Conservation (phyloP, 805 yeast species). For the Myxozyma nipponensis region DNA sequence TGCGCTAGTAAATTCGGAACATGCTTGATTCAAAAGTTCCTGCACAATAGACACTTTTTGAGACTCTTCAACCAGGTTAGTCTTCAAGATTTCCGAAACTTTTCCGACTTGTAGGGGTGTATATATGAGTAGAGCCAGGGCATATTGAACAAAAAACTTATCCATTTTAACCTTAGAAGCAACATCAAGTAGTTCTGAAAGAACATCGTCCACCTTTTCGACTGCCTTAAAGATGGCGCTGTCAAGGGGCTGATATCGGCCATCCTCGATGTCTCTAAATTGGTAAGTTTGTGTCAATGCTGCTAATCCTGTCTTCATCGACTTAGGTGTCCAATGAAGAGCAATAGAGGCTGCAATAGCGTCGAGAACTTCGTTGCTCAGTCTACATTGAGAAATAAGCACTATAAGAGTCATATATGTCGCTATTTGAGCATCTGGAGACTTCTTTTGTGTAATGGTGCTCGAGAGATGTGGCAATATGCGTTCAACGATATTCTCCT, state of each 20-base stretch:
- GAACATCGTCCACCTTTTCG: conserved; percentile 28
- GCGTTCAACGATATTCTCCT: conserved; percentile 37
- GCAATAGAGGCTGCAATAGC: conserved; percentile 63
- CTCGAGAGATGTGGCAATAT: conserved; percentile 38
- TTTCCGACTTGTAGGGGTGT: conserved; percentile 36
- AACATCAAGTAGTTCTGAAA: conserved; percentile 29
- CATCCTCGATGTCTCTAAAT: conserved; percentile 22
- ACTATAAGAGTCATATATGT: conserved; percentile 82
- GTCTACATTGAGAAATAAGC: conserved; percentile 64
- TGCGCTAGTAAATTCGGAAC: background rate
- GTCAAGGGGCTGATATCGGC: conserved; percentile 24
- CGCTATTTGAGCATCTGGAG: conserved; percentile 67
- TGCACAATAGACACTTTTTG: conserved; percentile 10
- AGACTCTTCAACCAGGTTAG: conserved; percentile 1
- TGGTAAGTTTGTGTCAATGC: conserved; percentile 23
- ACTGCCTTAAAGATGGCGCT: conserved; percentile 22
- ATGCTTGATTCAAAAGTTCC: conserved; percentile 5
- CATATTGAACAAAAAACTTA: conserved; percentile 45
- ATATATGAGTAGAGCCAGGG: conserved; percentile 45
- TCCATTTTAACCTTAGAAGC: conserved; percentile 37
- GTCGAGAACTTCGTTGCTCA: conserved; percentile 50
- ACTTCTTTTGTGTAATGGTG: conserved; percentile 30
- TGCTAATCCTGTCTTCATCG: conserved; percentile 20
- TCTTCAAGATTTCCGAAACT: conserved; percentile 8
- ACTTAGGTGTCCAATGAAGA: conserved; percentile 38